A percentile compares a stretch with the other conserved stretches of the same genome.
Conservation (phyloP, 164 flowering plant genomes). For the Tinospora cordifolia region DNA sequence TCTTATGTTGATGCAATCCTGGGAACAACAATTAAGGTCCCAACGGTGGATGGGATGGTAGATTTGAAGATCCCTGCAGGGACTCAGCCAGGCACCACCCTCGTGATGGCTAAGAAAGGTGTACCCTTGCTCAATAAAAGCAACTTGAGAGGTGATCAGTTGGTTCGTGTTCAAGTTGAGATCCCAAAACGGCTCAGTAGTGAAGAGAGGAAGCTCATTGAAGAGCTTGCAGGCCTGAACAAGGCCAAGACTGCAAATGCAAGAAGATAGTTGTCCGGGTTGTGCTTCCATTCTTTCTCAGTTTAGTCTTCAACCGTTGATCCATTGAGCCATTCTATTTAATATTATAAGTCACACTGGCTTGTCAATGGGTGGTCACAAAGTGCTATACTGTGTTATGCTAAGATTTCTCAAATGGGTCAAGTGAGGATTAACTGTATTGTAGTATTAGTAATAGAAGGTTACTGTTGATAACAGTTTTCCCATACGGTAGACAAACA, state of each 20-base stretch:
- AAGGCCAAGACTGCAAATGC: constrained; percentile 58
- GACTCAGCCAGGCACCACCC: constrained; percentile 80
- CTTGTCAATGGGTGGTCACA: background rate
- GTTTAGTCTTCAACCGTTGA: background rate
- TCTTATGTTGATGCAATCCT: constrained; percentile 87
- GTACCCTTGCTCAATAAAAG: constrained; percentile 67
- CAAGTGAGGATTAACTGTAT: background rate
- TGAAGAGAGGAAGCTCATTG: constrained; percentile 81
- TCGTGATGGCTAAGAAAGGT: constrained; percentile 90
- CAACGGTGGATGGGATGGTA: constrained; percentile 88
- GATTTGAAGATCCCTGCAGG: constrained; percentile 89
- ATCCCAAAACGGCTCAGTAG: constrained; percentile 73
- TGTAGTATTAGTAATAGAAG: too few relatives aligned
- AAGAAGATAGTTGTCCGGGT: constrained; percentile 24
- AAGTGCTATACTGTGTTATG: background rate
- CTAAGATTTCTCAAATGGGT: background rate
- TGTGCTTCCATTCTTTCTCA: background rate
- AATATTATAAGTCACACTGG: background rate
- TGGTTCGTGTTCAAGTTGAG: constrained; percentile 86
- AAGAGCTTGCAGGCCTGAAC: constrained; percentile 66
- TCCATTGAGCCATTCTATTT: background rate
- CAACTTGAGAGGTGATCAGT: constrained; percentile 85
- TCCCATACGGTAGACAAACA: background rate
- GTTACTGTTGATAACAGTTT: background rate
- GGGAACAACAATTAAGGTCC: constrained; percentile 81